Percentiles rank a stretch among this genome's conserved stretches.
phyloP scores from a whole-genome alignment of 345 rosid genomes.

The Nephelium lappaceum region DNA sequence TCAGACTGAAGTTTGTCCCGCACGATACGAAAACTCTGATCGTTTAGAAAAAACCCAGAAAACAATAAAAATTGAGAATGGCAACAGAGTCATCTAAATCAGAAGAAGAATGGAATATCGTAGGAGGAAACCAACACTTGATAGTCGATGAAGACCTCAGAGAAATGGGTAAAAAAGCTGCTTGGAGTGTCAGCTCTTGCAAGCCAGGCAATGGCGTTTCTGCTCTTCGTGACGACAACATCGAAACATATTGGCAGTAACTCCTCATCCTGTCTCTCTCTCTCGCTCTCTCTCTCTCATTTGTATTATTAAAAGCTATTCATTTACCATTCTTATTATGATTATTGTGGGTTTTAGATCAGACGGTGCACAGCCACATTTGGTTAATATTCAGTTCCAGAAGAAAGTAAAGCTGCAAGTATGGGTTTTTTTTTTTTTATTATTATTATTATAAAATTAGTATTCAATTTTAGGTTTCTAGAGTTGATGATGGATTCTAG shows the following conservation, averaged over 20 bases:
- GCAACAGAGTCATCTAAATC: conserved; percentile 90
- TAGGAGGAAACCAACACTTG: conserved; percentile 62
- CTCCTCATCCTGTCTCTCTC: not conserved
- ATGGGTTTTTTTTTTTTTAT: too few species aligned
- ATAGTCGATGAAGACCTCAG: conserved; percentile 73
- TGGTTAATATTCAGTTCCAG: conserved; percentile 93
- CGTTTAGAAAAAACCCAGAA: not conserved
- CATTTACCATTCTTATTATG: not conserved
- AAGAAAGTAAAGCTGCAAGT: conserved; percentile 93
- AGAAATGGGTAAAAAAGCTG: conserved; percentile 89
- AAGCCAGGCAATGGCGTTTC: too few species aligned
- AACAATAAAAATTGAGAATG: conserved; percentile 38
- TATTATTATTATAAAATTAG: too few species aligned
- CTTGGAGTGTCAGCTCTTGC: too few species aligned
- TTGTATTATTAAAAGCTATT: not conserved
- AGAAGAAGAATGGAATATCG: conserved; percentile 85
- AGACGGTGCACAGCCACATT: conserved; percentile 93
- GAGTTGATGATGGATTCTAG: not conserved
- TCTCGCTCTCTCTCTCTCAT: not conserved
- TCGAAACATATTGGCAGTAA: conserved; percentile 95
- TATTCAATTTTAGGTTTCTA: not conserved
- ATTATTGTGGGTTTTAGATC: conserved; percentile 48
- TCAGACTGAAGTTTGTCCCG: too few species aligned
- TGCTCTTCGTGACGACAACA: conserved; percentile 88
- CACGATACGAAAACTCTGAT: too few species aligned